These are phyloP conservation scores for Cladophialophora bantiana DNA, from an alignment of 2,329 filamentous ascomycete genomes.

Conservation along the genomic window DNA sequence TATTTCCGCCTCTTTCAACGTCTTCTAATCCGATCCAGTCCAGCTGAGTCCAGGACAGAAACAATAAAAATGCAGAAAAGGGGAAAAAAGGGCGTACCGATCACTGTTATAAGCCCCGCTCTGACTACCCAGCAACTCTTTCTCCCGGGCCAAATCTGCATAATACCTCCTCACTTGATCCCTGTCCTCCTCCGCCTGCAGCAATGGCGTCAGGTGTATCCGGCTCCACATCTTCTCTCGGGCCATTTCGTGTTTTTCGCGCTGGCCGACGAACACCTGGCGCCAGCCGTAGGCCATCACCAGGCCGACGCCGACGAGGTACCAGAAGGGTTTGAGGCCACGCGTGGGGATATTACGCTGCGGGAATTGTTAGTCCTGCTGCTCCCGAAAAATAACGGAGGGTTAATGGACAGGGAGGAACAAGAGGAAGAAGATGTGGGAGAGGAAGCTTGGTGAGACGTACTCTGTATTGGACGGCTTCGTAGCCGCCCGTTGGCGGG, in stretches of 20 bases:
- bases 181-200: constrained; percentile 96
- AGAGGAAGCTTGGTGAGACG: constrained; percentile 43
- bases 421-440: constrained; percentile 35
- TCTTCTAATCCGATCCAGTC: background rate
- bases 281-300: constrained; percentile 93
- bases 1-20: background rate
- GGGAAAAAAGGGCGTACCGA: constrained; percentile 64
- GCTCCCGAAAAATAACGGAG: constrained; percentile 5
- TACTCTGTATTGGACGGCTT: constrained; percentile 96
- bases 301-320: constrained; percentile 76
- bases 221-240: constrained; percentile 99
- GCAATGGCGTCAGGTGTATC: constrained; percentile 89
- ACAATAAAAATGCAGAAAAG: background rate
- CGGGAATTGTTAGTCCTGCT: constrained; percentile 17
- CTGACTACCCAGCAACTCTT: constrained; percentile 84
- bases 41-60: background rate
- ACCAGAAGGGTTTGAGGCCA: constrained; percentile 82
- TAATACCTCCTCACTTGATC: constrained; percentile 87
- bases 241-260: constrained; percentile 90
- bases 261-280: constrained; percentile 78
- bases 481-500: constrained; percentile 93
- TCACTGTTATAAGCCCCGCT: constrained; percentile 87
- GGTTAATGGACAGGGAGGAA: background rate
- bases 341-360: constrained; percentile 91
- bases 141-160: constrained; percentile 88